phyloP scores from a whole-genome alignment of 768 basidiomycete species.

The Chalciporus piperatus region DNA sequence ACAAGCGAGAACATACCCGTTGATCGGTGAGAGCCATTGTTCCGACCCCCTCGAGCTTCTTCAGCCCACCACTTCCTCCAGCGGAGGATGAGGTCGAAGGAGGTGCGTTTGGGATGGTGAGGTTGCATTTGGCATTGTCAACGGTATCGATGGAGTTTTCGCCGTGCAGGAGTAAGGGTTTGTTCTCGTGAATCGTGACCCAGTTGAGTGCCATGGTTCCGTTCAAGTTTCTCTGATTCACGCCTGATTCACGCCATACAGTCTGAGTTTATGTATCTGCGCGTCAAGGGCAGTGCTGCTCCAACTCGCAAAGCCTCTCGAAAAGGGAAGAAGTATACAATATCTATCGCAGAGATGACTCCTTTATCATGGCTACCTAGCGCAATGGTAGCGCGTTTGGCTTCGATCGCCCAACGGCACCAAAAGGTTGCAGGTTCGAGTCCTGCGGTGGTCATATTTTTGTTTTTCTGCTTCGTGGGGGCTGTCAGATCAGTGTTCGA shows the following conservation, averaged over 20 bases:
- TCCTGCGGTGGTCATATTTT: constrained; percentile 78
- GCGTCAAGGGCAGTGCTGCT: background rate
- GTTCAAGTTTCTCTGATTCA: background rate
- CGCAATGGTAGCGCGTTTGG: constrained; percentile 97
- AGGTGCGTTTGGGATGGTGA: constrained; percentile 55
- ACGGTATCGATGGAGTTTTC: constrained; percentile 59
- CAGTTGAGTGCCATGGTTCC: constrained; percentile 73
- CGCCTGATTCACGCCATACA: background rate
- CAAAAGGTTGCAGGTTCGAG: constrained; percentile 98
- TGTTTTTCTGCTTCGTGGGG: background rate
- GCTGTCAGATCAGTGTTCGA: background rate
- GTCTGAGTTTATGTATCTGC: background rate
- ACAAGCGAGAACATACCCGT: constrained; percentile 46
- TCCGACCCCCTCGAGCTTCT: constrained; percentile 59
- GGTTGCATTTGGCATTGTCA: constrained; percentile 56
- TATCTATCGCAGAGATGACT: background rate
- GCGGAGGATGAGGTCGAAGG: constrained; percentile 42
- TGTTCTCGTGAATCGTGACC: constrained; percentile 58
- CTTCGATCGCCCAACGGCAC: constrained; percentile 77
- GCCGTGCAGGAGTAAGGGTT: constrained; percentile 60
- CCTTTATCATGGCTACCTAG: constrained; percentile 62
- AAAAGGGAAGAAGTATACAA: background rate
- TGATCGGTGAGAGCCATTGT: constrained; percentile 67
- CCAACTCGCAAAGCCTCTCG: background rate
- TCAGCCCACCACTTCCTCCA: constrained; percentile 53